Percentiles rank a stretch among this genome's conserved stretches.
phyloP scores from a whole-genome alignment of 225 moss, liverwort and hornwort genomes.

The Thuidium tamariscinum region DNA sequence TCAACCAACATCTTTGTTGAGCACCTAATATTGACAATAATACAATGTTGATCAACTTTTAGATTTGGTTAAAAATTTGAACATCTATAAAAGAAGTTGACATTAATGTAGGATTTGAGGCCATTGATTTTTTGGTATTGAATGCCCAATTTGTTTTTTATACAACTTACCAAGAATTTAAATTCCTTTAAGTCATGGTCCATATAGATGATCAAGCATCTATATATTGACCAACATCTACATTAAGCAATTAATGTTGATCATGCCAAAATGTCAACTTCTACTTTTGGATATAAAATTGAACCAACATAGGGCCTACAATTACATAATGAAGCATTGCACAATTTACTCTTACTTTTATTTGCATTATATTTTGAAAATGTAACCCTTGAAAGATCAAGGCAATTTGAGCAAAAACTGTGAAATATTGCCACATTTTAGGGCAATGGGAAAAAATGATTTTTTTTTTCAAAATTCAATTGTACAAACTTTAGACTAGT shows the following conservation, averaged over 20 bases:
- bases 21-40: too few relatives aligned
- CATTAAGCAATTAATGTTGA: too few relatives aligned
- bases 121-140: neutral
- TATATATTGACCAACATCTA: too few relatives aligned
- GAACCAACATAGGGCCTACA: neutral
- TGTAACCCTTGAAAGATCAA: accelerated
- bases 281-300: neutral
- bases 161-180: neutral
- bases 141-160: too few relatives aligned
- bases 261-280: neutral
- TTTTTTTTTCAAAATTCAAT: too few relatives aligned
- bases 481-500: neutral
- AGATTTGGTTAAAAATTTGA: neutral
- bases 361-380: neutral
- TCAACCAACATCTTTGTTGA: too few relatives aligned
- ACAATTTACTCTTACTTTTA: neutral
- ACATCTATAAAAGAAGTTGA: neutral
- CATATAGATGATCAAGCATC: neutral
- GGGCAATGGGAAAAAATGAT: neutral
- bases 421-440: neutral
- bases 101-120: neutral
- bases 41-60: too few relatives aligned
- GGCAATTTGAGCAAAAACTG: accelerated
- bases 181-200: neutral
- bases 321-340: neutral